A percentile compares a stretch with the other conserved stretches of the same genome.
phyloP scores from a whole-genome alignment of 106 monocot genomes.

The Xerophyta viscosa region DNA sequence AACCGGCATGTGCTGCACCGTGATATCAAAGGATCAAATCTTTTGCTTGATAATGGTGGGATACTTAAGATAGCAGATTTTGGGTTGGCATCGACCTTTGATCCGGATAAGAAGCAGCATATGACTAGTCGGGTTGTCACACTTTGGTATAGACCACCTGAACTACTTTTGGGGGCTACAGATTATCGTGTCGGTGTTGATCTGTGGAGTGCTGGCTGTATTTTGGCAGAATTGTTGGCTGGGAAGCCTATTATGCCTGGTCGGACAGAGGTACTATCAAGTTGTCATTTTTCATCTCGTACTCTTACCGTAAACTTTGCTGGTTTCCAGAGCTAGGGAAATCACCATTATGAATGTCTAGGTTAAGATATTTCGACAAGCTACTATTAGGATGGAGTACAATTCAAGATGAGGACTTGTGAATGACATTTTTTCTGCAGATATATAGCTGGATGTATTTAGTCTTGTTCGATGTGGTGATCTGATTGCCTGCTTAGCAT shows the following conservation, averaged over 20 bases:
- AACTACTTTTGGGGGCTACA: slow-evolving; percentile 48
- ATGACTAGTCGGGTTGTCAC: slow-evolving; percentile 67
- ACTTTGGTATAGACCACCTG: slow-evolving; percentile 55
- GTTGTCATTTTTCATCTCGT: not conserved
- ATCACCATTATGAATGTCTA: no score
- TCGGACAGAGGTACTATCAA: slow-evolving; percentile 36
- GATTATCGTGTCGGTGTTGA: slow-evolving; percentile 54
- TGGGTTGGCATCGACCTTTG: slow-evolving; percentile 43
- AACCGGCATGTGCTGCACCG: slow-evolving; percentile 38
- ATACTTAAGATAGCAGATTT: slow-evolving; percentile 57
- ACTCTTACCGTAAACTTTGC: no score
- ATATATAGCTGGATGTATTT: no score
- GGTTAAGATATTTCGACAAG: no score
- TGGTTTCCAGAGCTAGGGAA: no score
- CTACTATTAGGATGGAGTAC: no score
- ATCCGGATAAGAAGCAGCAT: slow-evolving; percentile 41
- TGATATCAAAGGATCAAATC: slow-evolving; percentile 62
- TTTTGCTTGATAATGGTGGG: slow-evolving; percentile 46
- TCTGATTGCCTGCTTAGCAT: no score
- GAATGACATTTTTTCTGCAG: no score
- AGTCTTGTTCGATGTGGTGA: no score
- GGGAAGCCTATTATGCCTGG: slow-evolving; percentile 70
- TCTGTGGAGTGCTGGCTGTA: slow-evolving; percentile 60
- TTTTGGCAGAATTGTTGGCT: slow-evolving; percentile 44
- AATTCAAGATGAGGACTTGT: no score